Evolutionary conservation across 352 stramenopile species (phyloP), one percentile per base, ranked within the genome.

Genomic region (Pythium periplocum): DNA sequence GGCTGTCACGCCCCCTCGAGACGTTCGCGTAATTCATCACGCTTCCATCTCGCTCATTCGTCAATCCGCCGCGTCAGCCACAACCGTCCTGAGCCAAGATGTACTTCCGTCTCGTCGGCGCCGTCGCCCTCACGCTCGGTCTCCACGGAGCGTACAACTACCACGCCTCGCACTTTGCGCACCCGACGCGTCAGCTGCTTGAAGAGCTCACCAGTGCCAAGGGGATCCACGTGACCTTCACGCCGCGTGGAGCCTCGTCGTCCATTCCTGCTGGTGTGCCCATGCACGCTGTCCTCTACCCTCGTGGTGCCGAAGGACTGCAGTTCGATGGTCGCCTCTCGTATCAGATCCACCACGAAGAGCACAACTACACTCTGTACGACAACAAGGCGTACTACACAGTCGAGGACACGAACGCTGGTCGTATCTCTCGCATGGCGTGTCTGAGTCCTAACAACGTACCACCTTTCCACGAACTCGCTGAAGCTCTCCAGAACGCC

Each of bases 341-440:
- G 47, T 73, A 73, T 53, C 45, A 55, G 11, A 43, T 63, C 48
- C 17, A 46, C 9, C 51, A 49, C 48, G 9, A 36, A 11, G 43
- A 69, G 55, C 69, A 64, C 53, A 73, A 73, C 51, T 73, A 69
- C 47, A 73, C 64, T 33, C 26, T 73, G 12, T 10, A 69, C 41
- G 34, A 73, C 44, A 33, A 59, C 52, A 30, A 42, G 7, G 64
- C 45, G 11, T 73, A 58, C 55, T 39, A 65, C 41, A 69, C 65
- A 6, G 46, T 64, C 2, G 43, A 57, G 26, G 32, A 69, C 44
- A 8, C 55, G 10, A 31, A 36, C 7, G 57, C 52, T 1, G 44
- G 57, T 31, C 30, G 48, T 32, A 26, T 73, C 32, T 44, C 48
- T 11, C 51, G 48, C 37, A 57, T 48, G 40, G 55, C 65, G 6